Base-by-base conservation (phyloP, 257 asterid species). In the Pogostemon cablin region DNA sequence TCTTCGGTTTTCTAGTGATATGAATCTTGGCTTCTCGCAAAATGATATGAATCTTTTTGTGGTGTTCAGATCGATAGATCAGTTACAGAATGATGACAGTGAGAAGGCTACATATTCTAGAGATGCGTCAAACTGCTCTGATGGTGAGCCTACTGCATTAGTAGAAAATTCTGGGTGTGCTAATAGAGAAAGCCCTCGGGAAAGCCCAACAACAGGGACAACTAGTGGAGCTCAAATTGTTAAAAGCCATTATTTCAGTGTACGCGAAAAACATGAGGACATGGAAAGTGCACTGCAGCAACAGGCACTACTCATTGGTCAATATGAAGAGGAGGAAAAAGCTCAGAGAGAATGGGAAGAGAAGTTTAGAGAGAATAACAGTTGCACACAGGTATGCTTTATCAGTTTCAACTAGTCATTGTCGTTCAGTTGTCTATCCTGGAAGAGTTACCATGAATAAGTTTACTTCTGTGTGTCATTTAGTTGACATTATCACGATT, bases 341-440 rank as follows among this genome's bases (percentile, higher is more conserved):
- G 87, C 92, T 49, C 96, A 93, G 75, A 83, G 87, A 69, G 93
- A 89, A 79, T 93, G 97, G 99, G 97, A 91, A 83, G 96, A 89
- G 77, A 93, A 83, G 69, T 86, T 81, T 82, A 78, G 82, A 80
- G 96, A 82, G 81, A 87, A 84, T 77, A 79, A 83, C 78, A 69
- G 77, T 74, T 68, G 79, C 79, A 67, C 82, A 40, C 89, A 66
- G 95, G 98, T 93, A 89, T 48, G 74, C 53, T n/a, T 64, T 34
- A 11, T 72, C 46, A n/a, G 43, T 44, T 62, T 69, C 75, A 46
- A 17, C 57, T 32, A 65, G 4, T 48, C 50, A 25, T 8, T 48
- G 20, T 12, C 12, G 38, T 42, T 59, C 65, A 61, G 25, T n/a
- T 71, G 41, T 58, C 39, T 59, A 10, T 43, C 47, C 47, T 62